Conservation (phyloP, 2,329 filamentous ascomycete genomes). For the Alternaria ventricosa region DNA sequence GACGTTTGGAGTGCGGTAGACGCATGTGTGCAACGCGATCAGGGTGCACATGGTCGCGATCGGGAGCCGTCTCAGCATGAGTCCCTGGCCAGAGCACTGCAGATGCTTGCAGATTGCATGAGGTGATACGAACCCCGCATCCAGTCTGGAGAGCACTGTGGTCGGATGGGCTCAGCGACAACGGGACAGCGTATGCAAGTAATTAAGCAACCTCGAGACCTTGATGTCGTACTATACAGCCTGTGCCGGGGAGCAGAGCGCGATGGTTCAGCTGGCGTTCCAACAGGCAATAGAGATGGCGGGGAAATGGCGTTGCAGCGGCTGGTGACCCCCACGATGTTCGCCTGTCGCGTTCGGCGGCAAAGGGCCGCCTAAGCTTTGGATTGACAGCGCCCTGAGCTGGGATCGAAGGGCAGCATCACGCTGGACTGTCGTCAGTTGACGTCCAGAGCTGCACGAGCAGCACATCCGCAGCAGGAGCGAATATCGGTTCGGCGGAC, state of each 20-base stretch:
- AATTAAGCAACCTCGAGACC: background rate
- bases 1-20: background rate
- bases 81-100: constrained; percentile 2
- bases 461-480: background rate
- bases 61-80: background rate
- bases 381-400: constrained; percentile 9
- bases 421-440: constrained; percentile 5
- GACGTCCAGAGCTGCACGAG: background rate
- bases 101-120: constrained; percentile 14
- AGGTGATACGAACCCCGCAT: constrained; percentile 16
- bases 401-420: constrained; percentile 4
- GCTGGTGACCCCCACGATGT: constrained; percentile 17
- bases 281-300: background rate
- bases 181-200: background rate
- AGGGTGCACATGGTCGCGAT: constrained; percentile 6
- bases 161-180: background rate
- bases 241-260: constrained; percentile 13
- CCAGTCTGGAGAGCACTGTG: background rate
- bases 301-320: background rate
- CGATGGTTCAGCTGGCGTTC: background rate
- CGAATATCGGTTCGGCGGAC: constrained; percentile 10
- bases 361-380: constrained; percentile 18
- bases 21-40: constrained; percentile 1
- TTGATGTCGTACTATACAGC: background rate
- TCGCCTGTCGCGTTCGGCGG: constrained; percentile 20